phyloP scores from a whole-genome alignment of 345 rosid genomes.

The Hypericum perforatum region DNA sequence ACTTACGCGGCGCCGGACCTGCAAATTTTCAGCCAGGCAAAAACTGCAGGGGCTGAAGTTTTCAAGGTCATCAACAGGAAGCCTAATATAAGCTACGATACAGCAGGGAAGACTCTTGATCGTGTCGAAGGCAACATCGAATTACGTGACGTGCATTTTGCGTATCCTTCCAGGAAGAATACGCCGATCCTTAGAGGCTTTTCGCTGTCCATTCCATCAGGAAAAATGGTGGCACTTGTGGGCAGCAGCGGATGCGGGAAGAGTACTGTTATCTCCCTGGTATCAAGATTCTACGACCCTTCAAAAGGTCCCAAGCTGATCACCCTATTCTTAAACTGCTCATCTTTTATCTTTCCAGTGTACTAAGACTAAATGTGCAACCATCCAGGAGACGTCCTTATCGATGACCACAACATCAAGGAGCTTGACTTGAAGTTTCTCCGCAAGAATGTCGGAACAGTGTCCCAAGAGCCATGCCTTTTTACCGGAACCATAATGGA shows the following conservation, averaged over 20 bases:
- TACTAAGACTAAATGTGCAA: not conserved
- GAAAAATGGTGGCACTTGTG: constrained; percentile 45
- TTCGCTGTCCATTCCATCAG: constrained; percentile 48
- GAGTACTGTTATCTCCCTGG: constrained; percentile 46
- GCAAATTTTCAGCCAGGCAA: constrained; percentile 59
- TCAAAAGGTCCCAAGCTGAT: constrained; percentile 22
- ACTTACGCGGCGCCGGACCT: constrained; percentile 62
- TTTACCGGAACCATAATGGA: constrained; percentile 53
- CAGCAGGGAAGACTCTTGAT: constrained; percentile 18
- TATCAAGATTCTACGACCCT: constrained; percentile 59
- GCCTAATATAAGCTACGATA: constrained; percentile 23
- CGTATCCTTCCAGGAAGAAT: constrained; percentile 50
- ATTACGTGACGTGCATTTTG: constrained; percentile 30
- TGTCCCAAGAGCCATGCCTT: constrained; percentile 55
- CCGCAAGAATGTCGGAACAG: constrained; percentile 40
- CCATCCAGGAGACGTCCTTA: constrained; percentile 35
- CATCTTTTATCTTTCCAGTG: no score
- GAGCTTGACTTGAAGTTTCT: constrained; percentile 44
- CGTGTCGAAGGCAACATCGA: constrained; percentile 37
- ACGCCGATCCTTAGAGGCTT: constrained; percentile 39
- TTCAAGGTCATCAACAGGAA: constrained; percentile 39
- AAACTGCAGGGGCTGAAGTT: constrained; percentile 52
- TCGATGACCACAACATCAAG: constrained; percentile 42
- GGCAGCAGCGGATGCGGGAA: constrained; percentile 66
- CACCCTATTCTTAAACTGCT: not conserved